Evolutionary conservation across 1,284 basidiomycete species (phyloP), one percentile per base, ranked within the genome.

Genomic region (Apiotrichum veenhuisii): DNA sequence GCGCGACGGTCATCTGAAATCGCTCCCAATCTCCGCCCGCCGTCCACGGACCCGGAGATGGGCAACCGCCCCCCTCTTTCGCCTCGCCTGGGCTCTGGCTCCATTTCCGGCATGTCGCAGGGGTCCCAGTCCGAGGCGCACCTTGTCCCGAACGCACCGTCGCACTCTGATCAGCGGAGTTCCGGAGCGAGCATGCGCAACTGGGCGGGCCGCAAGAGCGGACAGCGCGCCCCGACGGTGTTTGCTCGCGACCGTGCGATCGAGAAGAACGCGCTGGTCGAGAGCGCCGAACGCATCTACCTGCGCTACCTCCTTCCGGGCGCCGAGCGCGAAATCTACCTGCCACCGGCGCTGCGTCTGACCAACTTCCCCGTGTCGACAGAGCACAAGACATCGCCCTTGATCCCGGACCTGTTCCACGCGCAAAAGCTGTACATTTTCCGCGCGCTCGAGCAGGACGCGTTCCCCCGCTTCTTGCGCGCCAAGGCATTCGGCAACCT

Each of bases 351-450:
- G n/a, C 65, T 77, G 25, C 66, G 76, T 25, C 63, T 77, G 54
- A 58, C 67, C 60, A 69, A 72, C 61, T 79, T 80, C 65, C 80
- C 81, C n/a, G 75, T 79, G 50, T 76, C 77, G 17, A 78, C 82
- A 40, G 89, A 94, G 73, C 77, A 85, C 47, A 84, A 83, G 53
- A 80, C 90, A 80, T 97, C 82, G 87, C 94, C 71, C 1, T 86
- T 91, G 63, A 87, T 98, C 43, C 94, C 95, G 14, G 95, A 98
- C 75, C 88, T 98, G 81, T 98, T 97, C 80, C 91, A 98, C 73
- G 80, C 86, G 2, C 95, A 98, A 78, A 98, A 98, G 80, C 91
- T 96, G 71, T 97, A 96, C 72, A 92, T 94, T 70, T 96, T 95
- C 82, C 83, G 91, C 53, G 91, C 91, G 5, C 95, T 97, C 87